These are phyloP conservation scores for Mycosphaerella arachidis DNA, from an alignment of 2,329 filamentous ascomycete species.

Conservation along the genomic window DNA sequence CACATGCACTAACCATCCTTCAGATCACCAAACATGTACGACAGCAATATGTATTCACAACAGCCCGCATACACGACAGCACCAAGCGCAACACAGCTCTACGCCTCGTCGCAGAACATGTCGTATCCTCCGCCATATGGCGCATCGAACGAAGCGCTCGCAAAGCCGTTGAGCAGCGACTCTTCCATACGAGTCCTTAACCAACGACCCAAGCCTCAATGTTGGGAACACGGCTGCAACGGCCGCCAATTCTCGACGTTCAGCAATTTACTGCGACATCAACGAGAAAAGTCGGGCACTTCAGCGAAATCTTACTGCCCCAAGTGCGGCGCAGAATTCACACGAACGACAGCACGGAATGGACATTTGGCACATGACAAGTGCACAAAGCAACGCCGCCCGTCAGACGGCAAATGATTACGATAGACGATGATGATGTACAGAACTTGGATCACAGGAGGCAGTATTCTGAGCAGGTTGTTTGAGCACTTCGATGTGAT, in stretches of 20 bases:
- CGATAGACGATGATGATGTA: not conserved
- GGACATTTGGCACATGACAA: conserved; percentile 85
- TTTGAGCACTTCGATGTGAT: not conserved
- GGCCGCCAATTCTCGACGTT: conserved; percentile 94
- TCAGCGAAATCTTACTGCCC: conserved; percentile 85
- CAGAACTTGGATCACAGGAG: not conserved
- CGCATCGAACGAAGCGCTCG: conserved; percentile 21
- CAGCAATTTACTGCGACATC: conserved; percentile 87
- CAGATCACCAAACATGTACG: conserved; percentile 32
- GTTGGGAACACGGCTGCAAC: conserved; percentile 96
- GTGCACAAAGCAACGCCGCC: conserved; percentile 68
- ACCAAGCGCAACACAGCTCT: conserved; percentile 24
- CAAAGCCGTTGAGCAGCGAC: conserved; percentile 21
- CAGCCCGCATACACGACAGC: conserved; percentile 20
- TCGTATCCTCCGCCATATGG: conserved; percentile 25
- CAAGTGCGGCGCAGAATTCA: conserved; percentile 89
- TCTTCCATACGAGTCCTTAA: conserved; percentile 33
- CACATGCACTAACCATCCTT: conserved; percentile 1
- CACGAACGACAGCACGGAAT: conserved; percentile 80
- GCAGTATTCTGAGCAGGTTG: conserved; percentile 3
- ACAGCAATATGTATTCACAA: conserved; percentile 25
- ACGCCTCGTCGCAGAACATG: conserved; percentile 18
- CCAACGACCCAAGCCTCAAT: conserved; percentile 75
- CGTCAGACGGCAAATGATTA: conserved; percentile 34
- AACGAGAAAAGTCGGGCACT: conserved; percentile 89